These are phyloP conservation scores for Fusarium sp. DNA, from an alignment of 2,329 filamentous ascomycete genomes.

Conservation along the genomic window DNA sequence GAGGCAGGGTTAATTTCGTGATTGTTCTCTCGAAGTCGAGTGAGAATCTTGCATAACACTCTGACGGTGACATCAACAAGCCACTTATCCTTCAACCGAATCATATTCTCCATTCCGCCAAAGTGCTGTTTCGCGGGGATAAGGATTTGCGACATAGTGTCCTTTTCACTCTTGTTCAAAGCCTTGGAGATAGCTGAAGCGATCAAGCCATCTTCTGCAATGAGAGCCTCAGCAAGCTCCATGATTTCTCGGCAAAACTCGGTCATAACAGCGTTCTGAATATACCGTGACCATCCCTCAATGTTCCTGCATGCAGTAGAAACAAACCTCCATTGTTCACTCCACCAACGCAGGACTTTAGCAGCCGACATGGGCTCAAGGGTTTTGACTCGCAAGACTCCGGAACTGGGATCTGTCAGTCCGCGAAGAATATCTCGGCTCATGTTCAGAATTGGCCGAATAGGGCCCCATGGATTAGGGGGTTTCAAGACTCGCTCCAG, in stretches of 20 bases:
- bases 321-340: constrained; percentile 83
- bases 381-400: constrained; percentile 67
- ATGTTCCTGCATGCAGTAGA: constrained; percentile 85
- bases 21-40: constrained; percentile 80
- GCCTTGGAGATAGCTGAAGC: constrained; percentile 71
- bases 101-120: constrained; percentile 85
- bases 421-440: constrained; percentile 69
- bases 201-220: constrained; percentile 87
- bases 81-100: constrained; percentile 89
- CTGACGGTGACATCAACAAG: constrained; percentile 85
- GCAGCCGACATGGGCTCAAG: constrained; percentile 72
- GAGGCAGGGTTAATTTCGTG: constrained; percentile 76
- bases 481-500: constrained; percentile 54
- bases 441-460: constrained; percentile 68
- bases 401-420: constrained; percentile 68
- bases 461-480: constrained; percentile 67
- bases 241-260: constrained; percentile 96
- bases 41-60: constrained; percentile 86
- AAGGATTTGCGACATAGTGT: constrained; percentile 58
- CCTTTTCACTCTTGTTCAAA: constrained; percentile 53
- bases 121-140: constrained; percentile 61
- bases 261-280: constrained; percentile 84
- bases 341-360: constrained; percentile 84
- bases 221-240: constrained; percentile 88
- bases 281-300: constrained; percentile 82